phyloP scores from a whole-genome alignment of 140 eudicot genomes.

The Eryngium alpinum region DNA sequence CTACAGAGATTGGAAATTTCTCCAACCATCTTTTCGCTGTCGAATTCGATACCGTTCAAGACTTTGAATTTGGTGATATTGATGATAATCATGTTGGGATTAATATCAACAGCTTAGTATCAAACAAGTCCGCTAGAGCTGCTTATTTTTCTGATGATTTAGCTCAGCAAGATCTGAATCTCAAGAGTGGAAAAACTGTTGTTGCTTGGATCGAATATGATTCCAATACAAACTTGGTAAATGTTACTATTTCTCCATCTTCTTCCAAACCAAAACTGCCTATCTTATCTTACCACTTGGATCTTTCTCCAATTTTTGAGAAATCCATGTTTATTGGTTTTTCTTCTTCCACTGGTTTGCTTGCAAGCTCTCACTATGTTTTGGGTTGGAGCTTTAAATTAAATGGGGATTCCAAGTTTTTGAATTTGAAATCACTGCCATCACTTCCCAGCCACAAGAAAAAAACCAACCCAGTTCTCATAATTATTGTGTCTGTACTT shows the following conservation, averaged over 20 bases:
- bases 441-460: slow-evolving; percentile 26
- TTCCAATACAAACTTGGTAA: slow-evolving; percentile 18
- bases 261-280: slow-evolving; percentile 44
- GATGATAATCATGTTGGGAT: slow-evolving; percentile 26
- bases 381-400: slow-evolving; percentile 65
- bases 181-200: slow-evolving; percentile 39
- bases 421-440: slow-evolving; percentile 35
- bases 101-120: slow-evolving; percentile 31
- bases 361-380: slow-evolving; percentile 17
- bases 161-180: slow-evolving; percentile 23
- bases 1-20: slow-evolving; percentile 28
- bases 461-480: slow-evolving; percentile 20
- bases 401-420: slow-evolving; percentile 38
- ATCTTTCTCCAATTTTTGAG: slow-evolving; percentile 41
- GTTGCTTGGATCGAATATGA: slow-evolving; percentile 77
- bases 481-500: slow-evolving; percentile 21
- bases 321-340: slow-evolving; percentile 62
- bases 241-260: slow-evolving; percentile 50
- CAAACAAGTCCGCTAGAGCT: slow-evolving; percentile 42
- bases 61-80: slow-evolving; percentile 26
- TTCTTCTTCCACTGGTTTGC: slow-evolving; percentile 65
- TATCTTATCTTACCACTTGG: slow-evolving; percentile 40
- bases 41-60: slow-evolving; percentile 11
- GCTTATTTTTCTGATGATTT: slow-evolving; percentile 31
- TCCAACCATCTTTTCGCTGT: slow-evolving; percentile 43